These are phyloP conservation scores for Trichoderma sp. DNA, from an alignment of 2,329 filamentous ascomycete genomes.

Conservation along the genomic window DNA sequence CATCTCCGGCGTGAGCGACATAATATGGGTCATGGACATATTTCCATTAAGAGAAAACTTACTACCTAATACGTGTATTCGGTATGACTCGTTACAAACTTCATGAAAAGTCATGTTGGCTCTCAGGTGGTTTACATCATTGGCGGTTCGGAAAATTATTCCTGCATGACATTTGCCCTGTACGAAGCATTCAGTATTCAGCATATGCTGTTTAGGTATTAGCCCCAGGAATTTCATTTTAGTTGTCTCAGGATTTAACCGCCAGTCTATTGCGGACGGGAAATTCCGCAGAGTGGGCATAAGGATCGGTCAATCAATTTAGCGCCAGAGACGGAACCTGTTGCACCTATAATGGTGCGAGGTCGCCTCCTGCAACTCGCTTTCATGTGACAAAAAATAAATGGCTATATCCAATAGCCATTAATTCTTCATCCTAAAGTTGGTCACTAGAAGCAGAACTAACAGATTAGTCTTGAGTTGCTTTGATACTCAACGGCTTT, in stretches of 20 bases:
- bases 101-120: background rate
- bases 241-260: background rate
- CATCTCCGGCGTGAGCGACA: background rate
- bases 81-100: background rate
- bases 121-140: background rate
- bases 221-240: background rate
- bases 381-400: background rate
- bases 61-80: background rate
- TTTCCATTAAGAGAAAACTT: background rate
- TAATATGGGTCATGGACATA: background rate
- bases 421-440: background rate
- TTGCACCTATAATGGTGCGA: background rate
- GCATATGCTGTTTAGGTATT: background rate
- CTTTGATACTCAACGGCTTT: background rate
- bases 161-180: background rate
- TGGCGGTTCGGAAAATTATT: background rate
- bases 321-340: background rate
- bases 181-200: background rate
- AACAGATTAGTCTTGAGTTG: background rate
- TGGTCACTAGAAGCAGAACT: background rate
- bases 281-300: background rate
- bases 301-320: background rate
- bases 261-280: background rate
- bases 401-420: background rate
- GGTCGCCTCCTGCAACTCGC: background rate